A percentile compares a stretch with the other conserved stretches of the same genome.
These are phyloP conservation scores for Aspergillus novoparasiticus DNA, from an alignment of 2,329 filamentous ascomycete species.

Conservation along the genomic window DNA sequence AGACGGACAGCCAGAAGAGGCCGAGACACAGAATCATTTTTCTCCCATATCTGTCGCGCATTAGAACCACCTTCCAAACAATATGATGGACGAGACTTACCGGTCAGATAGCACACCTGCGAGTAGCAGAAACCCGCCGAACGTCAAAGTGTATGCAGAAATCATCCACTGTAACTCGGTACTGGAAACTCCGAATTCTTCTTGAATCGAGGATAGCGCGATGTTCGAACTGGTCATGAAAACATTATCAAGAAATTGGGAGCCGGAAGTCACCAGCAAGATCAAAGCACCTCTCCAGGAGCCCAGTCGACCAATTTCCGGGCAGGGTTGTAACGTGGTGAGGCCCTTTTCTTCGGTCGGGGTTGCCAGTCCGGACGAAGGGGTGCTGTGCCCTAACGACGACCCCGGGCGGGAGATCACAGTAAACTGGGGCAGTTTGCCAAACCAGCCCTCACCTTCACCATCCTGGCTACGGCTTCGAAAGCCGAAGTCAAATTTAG, in stretches of 20 bases:
- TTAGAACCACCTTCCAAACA: not conserved
- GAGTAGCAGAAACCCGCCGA: constrained; percentile 40
- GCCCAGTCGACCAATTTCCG: constrained; percentile 37
- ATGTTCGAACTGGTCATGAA: constrained; percentile 50
- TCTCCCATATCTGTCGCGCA: constrained; percentile 33
- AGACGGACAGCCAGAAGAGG: constrained; percentile 38
- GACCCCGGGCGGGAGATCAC: constrained; percentile 17
- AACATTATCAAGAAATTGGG: constrained; percentile 48
- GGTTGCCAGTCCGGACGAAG: constrained; percentile 20
- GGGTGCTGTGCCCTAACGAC: constrained; percentile 15
- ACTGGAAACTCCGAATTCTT: constrained; percentile 38
- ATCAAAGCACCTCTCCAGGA: constrained; percentile 45
- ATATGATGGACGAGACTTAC: constrained; percentile 14
- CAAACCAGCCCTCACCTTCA: not conserved
- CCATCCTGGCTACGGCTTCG: constrained; percentile 5
- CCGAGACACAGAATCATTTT: constrained; percentile 44
- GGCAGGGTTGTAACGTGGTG: constrained; percentile 23
- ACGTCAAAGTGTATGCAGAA: constrained; percentile 45
- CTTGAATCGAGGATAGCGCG: constrained; percentile 44
- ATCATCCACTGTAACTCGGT: constrained; percentile 46
- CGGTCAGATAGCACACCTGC: constrained; percentile 40
- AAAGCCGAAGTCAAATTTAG: constrained; percentile 6
- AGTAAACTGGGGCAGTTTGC: constrained; percentile 21
- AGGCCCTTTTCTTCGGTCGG: constrained; percentile 22
- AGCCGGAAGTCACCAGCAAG: constrained; percentile 44